phyloP scores from a whole-genome alignment of 192 early-diverging fungal genomes.

The Entomortierella parvispora region DNA sequence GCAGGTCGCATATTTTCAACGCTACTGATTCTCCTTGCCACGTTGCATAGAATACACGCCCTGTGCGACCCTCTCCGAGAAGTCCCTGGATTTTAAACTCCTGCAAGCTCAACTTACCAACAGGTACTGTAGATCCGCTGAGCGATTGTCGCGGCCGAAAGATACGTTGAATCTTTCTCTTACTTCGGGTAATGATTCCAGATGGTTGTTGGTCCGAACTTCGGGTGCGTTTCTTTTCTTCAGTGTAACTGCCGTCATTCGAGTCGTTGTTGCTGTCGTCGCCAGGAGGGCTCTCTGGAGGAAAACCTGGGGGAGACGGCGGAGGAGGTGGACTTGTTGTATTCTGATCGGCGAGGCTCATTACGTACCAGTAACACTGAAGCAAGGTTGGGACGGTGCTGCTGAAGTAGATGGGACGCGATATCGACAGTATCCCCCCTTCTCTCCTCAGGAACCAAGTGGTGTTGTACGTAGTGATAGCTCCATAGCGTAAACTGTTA shows the following conservation, averaged over 20 bases:
- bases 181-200: conserved; percentile 12
- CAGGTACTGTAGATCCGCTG: conserved; percentile 9
- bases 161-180: conserved; percentile 11
- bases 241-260: conserved; percentile 4
- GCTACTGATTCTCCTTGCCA: conserved; percentile 22
- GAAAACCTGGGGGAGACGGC: conserved; percentile 11
- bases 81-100: conserved; percentile 16
- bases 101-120: conserved; percentile 13
- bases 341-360: conserved; percentile 14
- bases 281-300: conserved; percentile 7
- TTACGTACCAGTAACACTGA: conserved; percentile 9
- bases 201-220: background rate
- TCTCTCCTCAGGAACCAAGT: conserved; percentile 36
- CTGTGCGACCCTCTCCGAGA: conserved; percentile 24
- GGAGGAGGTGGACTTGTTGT: conserved; percentile 6
- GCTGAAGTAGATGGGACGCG: conserved; percentile 12
- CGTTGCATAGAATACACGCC: conserved; percentile 13
- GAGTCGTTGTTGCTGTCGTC: conserved; percentile 11
- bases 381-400: background rate
- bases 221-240: conserved; percentile 8
- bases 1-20: conserved; percentile 22
- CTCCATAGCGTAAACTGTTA: conserved; percentile 11
- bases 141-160: conserved; percentile 1
- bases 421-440: conserved; percentile 14
- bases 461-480: conserved; percentile 6